Conservation (phyloP, 305 asterid genomes). For the Plantago rigida region DNA sequence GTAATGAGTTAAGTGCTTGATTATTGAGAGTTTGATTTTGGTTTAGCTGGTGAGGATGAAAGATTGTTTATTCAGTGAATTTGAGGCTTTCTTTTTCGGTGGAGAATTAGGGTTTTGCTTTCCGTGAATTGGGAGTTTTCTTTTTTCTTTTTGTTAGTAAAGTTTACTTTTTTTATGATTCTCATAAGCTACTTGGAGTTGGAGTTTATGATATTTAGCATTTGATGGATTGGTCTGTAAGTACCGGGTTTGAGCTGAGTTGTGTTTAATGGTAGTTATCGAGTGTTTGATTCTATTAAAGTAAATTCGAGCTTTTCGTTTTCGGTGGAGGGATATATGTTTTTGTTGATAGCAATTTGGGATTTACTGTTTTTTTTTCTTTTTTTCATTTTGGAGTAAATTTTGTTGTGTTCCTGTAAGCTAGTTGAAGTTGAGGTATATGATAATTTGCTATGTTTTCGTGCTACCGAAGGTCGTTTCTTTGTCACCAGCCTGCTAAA, state of each 20-base stretch:
- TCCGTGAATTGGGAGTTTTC: slow-evolving; percentile 3
- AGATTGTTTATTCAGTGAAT: slow-evolving; percentile 11
- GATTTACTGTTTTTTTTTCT: too few species aligned
- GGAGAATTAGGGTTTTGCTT: slow-evolving; percentile 38
- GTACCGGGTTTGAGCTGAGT: too few species aligned
- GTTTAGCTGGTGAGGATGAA: slow-evolving; percentile 24
- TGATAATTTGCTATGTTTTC: background rate
- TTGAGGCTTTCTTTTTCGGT: slow-evolving; percentile 21
- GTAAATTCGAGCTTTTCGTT: too few species aligned
- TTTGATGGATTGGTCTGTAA: too few species aligned
- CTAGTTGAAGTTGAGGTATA: background rate
- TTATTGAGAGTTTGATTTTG: slow-evolving; percentile 21
- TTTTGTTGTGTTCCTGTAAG: too few species aligned
- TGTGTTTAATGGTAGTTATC: too few species aligned
- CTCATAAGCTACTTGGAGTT: too few species aligned
- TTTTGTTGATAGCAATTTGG: too few species aligned
- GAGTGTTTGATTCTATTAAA: too few species aligned
- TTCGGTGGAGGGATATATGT: too few species aligned
- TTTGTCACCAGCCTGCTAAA: background rate
- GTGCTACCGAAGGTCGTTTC: background rate
- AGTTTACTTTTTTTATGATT: background rate
- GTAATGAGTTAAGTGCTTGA: slow-evolving; percentile 15
- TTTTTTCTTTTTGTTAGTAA: slow-evolving; percentile 17
- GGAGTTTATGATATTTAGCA: too few species aligned
- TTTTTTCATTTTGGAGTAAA: too few species aligned